Conservation (phyloP, 139 green algal species). For the Chlorella sp. region DNA sequence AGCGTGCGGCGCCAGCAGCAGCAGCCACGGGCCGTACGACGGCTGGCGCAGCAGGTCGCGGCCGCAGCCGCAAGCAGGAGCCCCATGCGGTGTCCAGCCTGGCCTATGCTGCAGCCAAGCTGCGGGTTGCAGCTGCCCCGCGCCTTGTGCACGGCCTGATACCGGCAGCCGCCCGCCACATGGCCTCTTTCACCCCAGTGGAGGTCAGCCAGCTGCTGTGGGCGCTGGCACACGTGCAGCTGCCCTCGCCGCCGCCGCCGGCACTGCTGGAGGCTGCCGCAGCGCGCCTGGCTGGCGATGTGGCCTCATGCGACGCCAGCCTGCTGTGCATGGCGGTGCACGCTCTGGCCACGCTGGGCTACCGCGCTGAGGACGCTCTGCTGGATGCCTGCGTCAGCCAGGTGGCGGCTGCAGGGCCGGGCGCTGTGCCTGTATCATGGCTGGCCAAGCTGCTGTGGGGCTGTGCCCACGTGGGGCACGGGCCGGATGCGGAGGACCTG, state of each 20-base stretch:
- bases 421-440: not conserved
- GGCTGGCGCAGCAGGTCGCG: no score
- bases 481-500: slow-evolving; percentile 16
- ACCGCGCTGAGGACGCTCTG: not conserved
- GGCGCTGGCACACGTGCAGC: not conserved
- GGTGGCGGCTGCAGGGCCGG: not conserved
- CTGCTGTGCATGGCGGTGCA: slow-evolving; percentile 33
- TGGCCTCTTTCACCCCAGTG: slow-evolving; percentile 46
- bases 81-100: slow-evolving; percentile 53
- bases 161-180: slow-evolving; percentile 38
- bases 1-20: not conserved
- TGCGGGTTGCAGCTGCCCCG: slow-evolving; percentile 34
- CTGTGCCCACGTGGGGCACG: slow-evolving; percentile 48
- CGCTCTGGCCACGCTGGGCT: slow-evolving; percentile 6
- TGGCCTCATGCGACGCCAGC: not conserved
- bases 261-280: slow-evolving; percentile 7
- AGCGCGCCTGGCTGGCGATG: not conserved
- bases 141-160: slow-evolving; percentile 12
- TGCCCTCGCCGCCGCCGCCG: not conserved
- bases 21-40: not conserved
- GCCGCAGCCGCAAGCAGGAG: not conserved
- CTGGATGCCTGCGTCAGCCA: not conserved
- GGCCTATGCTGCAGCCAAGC: slow-evolving; percentile 55
- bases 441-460: slow-evolving; percentile 46
- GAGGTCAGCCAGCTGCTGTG: slow-evolving; percentile 57